phyloP scores from a whole-genome alignment of 2,329 filamentous ascomycete species.

The Pseudogymnoascus sp. region DNA sequence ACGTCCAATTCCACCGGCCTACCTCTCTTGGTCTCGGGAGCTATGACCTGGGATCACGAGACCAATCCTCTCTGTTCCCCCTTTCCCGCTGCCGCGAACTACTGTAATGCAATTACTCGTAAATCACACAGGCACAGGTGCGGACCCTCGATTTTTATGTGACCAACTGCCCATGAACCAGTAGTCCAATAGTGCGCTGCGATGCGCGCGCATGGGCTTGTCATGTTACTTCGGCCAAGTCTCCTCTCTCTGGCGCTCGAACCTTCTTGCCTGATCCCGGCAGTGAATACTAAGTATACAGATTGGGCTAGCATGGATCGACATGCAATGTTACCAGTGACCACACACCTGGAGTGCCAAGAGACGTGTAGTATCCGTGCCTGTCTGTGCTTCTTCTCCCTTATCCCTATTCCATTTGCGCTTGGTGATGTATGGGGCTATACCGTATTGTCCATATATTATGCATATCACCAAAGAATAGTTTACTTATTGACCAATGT shows the following conservation, averaged over 20 bases:
- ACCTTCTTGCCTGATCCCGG: not conserved
- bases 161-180: not conserved
- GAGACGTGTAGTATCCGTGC: not conserved
- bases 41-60: not conserved
- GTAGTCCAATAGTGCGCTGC: not conserved
- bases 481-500: not conserved
- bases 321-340: slow-evolving; percentile 8
- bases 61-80: not conserved
- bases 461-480: not conserved
- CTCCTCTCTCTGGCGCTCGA: not conserved
- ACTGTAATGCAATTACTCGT: slow-evolving; percentile 7
- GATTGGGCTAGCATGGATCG: slow-evolving; percentile 1
- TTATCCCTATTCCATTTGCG: not conserved
- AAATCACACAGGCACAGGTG: not conserved
- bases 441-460: not conserved
- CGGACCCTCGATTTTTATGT: slow-evolving; percentile 6
- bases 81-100: not conserved
- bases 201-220: not conserved
- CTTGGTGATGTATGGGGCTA: too few relatives aligned
- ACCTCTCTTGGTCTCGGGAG: not conserved
- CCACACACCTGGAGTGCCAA: slow-evolving; percentile 6
- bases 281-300: not conserved
- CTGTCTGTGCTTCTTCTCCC: not conserved
- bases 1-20: not conserved
- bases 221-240: slow-evolving; percentile 1